A percentile compares a stretch with the other conserved stretches of the same genome.
Conservation (phyloP, 768 basidiomycete genomes). For the Agrocybe praecox region DNA sequence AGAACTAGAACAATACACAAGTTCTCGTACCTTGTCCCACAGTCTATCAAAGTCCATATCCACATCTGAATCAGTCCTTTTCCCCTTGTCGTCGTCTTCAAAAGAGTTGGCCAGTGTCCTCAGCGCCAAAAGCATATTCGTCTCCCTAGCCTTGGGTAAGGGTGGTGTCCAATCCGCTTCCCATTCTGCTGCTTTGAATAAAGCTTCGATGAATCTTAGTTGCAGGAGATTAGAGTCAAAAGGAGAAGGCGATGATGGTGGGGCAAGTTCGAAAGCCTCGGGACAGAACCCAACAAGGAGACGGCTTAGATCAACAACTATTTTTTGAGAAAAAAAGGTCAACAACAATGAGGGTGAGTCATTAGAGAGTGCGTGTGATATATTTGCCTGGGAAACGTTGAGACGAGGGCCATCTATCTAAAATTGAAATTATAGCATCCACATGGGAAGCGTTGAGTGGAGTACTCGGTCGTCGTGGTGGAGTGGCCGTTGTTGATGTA, state of each 20-base stretch:
- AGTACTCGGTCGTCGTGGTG: conserved; percentile 30
- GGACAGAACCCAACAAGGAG: conserved; percentile 70
- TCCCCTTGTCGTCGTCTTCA: conserved; percentile 48
- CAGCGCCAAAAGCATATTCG: conserved; percentile 79
- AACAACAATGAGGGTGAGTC: background rate
- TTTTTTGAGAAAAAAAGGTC: background rate
- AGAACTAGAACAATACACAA: background rate
- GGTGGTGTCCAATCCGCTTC: conserved; percentile 52
- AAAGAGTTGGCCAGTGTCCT: conserved; percentile 82
- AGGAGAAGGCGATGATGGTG: background rate
- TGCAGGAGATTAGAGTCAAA: conserved; percentile 34
- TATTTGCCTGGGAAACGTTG: conserved; percentile 71
- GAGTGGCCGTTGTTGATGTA: conserved; percentile 42
- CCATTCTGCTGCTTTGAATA: conserved; percentile 77
- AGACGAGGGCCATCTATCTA: conserved; percentile 74
- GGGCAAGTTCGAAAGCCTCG: conserved; percentile 39
- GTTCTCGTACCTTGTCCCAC: conserved; percentile 50
- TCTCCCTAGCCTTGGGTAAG: conserved; percentile 74
- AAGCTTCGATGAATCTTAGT: conserved; percentile 56
- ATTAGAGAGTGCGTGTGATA: background rate
- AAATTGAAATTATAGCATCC: conserved; percentile 61
- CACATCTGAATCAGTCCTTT: conserved; percentile 29
- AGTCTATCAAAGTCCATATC: conserved; percentile 22
- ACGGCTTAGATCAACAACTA: conserved; percentile 87
- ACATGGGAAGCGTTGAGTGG: conserved; percentile 51